These are phyloP conservation scores for Phytophthora pinifolia DNA, from an alignment of 352 stramenopile species.

Conservation along the genomic window DNA sequence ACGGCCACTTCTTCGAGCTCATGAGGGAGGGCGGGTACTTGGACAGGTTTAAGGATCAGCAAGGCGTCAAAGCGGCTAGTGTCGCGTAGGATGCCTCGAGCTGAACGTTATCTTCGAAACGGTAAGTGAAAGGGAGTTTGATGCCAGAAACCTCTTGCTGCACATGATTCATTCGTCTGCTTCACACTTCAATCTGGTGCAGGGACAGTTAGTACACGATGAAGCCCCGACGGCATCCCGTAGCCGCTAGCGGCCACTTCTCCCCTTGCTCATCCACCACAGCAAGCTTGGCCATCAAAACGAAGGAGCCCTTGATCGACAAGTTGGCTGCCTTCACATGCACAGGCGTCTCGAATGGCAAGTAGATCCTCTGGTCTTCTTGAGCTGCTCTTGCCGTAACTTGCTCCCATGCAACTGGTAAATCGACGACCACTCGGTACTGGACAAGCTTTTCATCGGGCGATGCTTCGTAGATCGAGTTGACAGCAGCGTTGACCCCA, in stretches of 20 bases:
- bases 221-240: constrained; percentile 44
- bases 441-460: constrained; percentile 23
- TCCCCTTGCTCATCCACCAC: constrained; percentile 33
- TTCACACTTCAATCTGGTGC: not conserved
- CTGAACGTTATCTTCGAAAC: no score
- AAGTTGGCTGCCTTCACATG: constrained; percentile 39
- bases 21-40: constrained; percentile 47
- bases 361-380: constrained; percentile 21
- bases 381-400: constrained; percentile 1
- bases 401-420: constrained; percentile 34
- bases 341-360: constrained; percentile 45
- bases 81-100: constrained; percentile 3
- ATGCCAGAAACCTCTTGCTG: not conserved
- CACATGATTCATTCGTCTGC: constrained; percentile 1
- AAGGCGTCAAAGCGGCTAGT: constrained; percentile 4
- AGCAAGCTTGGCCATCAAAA: constrained; percentile 36
- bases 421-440: constrained; percentile 21
- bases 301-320: constrained; percentile 46
- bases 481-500: constrained; percentile 1
- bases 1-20: constrained; percentile 54
- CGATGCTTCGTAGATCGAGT: constrained; percentile 14
- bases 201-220: constrained; percentile 47
- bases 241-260: constrained; percentile 38
- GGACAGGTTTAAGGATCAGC: constrained; percentile 29
- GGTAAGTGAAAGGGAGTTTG: no score